Base-by-base conservation (phyloP, 805 yeast genomes). In the Saccharomycopsis fodiens region DNA sequence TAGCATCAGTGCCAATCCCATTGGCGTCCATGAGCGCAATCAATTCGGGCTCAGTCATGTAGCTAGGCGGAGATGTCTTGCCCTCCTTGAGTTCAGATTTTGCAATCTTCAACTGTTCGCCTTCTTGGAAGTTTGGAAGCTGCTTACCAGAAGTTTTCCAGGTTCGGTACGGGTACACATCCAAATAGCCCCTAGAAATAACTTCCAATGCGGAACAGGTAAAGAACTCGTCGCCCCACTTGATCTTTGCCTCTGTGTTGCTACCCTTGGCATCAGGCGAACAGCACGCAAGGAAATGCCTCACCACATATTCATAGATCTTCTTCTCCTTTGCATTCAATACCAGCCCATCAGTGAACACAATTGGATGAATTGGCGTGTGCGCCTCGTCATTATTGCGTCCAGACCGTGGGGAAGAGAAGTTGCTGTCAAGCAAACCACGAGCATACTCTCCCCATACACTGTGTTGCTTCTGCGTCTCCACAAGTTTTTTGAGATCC, bases 1-100 rank as follows among this genome's bases (percentile, higher is more conserved):
- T 93, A 1, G 99, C 99, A 67, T 93, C 99, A 0, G 99, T 93
- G 2, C 99, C 99, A 38, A 93, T 93, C 0, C 97, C 97, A 61
- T 93, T 93, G 8, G 79, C 85, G 66, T 94, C 97, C 99, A 93
- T 93, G 39, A 93, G 66, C 7, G 86, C 82, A 63, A 93, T 87
- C 19, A 93, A 69, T 58, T 91, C 98, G 0, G 96, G 73, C 61
- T 93, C 99, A 0, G 97, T 91, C 70, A 93, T 73, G 44, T 79
- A 82, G 23, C 66, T 63, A 0, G 99, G 98, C 0, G 97, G 79
- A 0, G 81, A 58, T 0, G 98, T 93, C 45, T 73, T 72, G 0
- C 97, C 96, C 16, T 76, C 76, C 42, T 74, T 73, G 57, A 93
- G 60, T 49, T 72, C 76, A 1, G 85, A 79, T 37, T 71, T 66